Evolutionary conservation across 805 yeast species (phyloP).

Genomic region (Wickerhamomyces sydowiorum): DNA sequence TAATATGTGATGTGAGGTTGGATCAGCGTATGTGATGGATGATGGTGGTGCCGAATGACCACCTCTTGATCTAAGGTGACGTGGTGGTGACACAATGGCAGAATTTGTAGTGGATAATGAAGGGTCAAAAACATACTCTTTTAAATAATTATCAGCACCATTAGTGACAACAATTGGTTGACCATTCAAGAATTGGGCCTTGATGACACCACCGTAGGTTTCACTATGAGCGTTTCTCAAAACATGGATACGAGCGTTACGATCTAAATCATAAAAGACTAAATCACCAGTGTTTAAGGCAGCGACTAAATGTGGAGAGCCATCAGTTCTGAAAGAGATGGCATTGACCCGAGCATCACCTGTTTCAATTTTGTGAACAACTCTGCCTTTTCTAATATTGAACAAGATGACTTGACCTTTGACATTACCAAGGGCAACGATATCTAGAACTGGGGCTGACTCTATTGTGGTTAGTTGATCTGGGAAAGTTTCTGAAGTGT

Average conservation of each 20-base stretch:
- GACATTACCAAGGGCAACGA: conserved; percentile 70
- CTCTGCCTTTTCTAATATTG: conserved; percentile 61
- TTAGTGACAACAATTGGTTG: conserved; percentile 86
- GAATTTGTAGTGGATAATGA: conserved; percentile 56
- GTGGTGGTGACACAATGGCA: conserved; percentile 78
- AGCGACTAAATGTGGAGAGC: conserved; percentile 73
- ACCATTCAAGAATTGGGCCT: conserved; percentile 74
- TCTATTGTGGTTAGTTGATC: conserved; percentile 65
- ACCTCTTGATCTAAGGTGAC: conserved; percentile 88
- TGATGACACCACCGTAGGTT: conserved; percentile 69
- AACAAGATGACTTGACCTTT: conserved; percentile 61
- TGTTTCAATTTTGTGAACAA: conserved; percentile 43
- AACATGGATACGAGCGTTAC: conserved; percentile 68
- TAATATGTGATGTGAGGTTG: conserved; percentile 73
- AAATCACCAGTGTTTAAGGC: conserved; percentile 79
- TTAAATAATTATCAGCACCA: conserved; percentile 86
- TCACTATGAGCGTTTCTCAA: conserved; percentile 71
- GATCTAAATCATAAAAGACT: conserved; percentile 76
- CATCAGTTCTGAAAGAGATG: conserved; percentile 88
- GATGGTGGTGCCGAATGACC: conserved; percentile 96
- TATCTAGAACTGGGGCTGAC: conserved; percentile 81
- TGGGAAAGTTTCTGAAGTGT: conserved; percentile 46
- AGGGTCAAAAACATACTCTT: conserved; percentile 93
- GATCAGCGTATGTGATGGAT: conserved; percentile 67
- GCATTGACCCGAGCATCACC: conserved; percentile 40